Conservation (phyloP, 192 early-diverging fungal species). For the Backusella tarrabulga region DNA sequence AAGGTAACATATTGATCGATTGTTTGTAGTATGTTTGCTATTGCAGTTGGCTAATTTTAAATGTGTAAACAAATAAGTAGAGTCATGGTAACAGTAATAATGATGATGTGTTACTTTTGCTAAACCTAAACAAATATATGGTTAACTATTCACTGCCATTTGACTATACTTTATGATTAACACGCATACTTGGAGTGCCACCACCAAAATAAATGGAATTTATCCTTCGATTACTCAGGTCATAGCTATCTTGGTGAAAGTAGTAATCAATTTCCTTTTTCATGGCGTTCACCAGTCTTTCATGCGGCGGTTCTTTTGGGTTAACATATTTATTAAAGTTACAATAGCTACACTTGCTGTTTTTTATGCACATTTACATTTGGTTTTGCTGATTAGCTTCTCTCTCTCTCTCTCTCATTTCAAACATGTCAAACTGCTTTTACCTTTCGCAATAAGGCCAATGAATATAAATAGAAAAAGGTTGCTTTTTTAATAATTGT, state of each 20-base stretch:
- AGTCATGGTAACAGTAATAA: neutral
- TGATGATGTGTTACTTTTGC: neutral
- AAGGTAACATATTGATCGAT: slow-evolving; percentile 32
- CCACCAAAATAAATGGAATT: slow-evolving; percentile 58
- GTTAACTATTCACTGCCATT: neutral
- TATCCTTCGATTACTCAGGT: slow-evolving; percentile 28
- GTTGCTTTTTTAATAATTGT: slow-evolving; percentile 5
- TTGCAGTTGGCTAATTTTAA: slow-evolving; percentile 37
- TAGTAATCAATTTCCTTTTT: slow-evolving; percentile 39
- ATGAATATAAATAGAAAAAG: slow-evolving; percentile 50
- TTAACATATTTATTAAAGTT: slow-evolving; percentile 61
- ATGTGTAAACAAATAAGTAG: neutral
- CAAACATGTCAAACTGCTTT: neutral
- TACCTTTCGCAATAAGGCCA: slow-evolving; percentile 61
- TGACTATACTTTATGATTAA: neutral
- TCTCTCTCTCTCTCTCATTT: neutral
- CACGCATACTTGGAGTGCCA: slow-evolving; percentile 49
- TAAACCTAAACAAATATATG: slow-evolving; percentile 1
- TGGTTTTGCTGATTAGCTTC: neutral
- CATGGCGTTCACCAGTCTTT: slow-evolving; percentile 41
- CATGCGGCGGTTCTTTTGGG: slow-evolving; percentile 38
- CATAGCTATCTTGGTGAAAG: slow-evolving; percentile 30
- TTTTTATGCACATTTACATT: neutral
- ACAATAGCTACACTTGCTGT: slow-evolving; percentile 56
- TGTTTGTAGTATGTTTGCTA: slow-evolving; percentile 35